These are phyloP conservation scores for Serendipita sp. DNA, from an alignment of 768 basidiomycete species.

Conservation along the genomic window DNA sequence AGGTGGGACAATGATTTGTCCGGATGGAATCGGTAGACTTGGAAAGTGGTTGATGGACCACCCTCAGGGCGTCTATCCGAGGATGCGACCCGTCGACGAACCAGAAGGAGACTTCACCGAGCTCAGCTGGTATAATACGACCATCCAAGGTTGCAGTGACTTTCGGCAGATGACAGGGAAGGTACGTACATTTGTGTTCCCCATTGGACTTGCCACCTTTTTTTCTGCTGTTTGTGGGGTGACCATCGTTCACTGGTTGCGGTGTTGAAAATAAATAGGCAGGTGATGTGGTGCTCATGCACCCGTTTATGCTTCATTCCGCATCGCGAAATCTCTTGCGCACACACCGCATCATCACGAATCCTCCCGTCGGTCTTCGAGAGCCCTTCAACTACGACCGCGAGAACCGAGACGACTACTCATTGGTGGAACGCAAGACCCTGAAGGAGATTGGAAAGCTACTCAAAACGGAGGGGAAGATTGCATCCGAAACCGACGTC, in stretches of 20 bases:
- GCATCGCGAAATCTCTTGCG: constrained; percentile 42
- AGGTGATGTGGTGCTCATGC: constrained; percentile 50
- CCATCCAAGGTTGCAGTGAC: constrained; percentile 16
- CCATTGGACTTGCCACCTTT: too few relatives aligned
- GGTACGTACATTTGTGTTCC: constrained; percentile 1
- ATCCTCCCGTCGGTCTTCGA: constrained; percentile 41
- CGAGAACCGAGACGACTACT: constrained; percentile 27
- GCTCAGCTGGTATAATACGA: constrained; percentile 25
- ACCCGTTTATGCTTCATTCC: constrained; percentile 50
- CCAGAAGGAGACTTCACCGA: constrained; percentile 7
- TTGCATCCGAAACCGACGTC: constrained; percentile 24
- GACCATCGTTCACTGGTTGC: too few relatives aligned
- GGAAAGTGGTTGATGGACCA: constrained; percentile 14
- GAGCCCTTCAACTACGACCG: constrained; percentile 39
- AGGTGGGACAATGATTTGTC: constrained; percentile 45
- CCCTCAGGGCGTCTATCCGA: constrained; percentile 15
- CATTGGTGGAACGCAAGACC: constrained; percentile 43
- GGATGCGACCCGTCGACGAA: constrained; percentile 9
- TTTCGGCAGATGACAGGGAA: constrained; percentile 12
- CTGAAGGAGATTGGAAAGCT: constrained; percentile 30
- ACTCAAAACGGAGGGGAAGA: constrained; percentile 15
- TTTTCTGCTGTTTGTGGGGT: too few relatives aligned
- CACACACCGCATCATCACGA: constrained; percentile 46
- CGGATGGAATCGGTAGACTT: constrained; percentile 31
- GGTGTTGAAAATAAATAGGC: too few relatives aligned